Conservation (phyloP, 306 rosid species). For the Castanopsis chinensis region DNA sequence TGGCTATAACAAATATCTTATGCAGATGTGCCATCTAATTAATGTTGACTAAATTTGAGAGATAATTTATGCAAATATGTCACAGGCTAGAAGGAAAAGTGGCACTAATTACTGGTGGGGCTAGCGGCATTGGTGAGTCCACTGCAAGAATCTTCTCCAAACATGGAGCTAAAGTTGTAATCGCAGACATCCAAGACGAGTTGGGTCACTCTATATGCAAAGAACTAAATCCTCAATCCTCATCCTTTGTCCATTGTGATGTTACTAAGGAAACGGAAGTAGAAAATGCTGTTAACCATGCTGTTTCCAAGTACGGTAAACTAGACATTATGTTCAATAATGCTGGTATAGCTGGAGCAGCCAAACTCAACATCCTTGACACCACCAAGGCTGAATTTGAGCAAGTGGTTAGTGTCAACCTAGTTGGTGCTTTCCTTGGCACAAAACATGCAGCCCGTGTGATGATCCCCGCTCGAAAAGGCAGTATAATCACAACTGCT, state of each 20-base stretch:
- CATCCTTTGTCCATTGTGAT: constrained; percentile 27
- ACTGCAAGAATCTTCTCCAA: too few relatives aligned
- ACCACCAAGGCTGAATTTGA: constrained; percentile 11
- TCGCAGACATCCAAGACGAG: too few relatives aligned
- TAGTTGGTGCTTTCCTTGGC: constrained; percentile 16
- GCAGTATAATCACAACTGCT: constrained; percentile 18
- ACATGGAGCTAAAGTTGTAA: too few relatives aligned
- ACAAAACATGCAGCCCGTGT: constrained; percentile 18
- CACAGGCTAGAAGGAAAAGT: constrained; percentile 35
- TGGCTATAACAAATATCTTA: too few relatives aligned
- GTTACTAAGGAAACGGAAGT: constrained; percentile 23
- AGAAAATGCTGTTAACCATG: constrained; percentile 4
- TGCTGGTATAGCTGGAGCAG: constrained; percentile 1
- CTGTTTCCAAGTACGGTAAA: constrained; percentile 20
- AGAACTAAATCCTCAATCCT: too few relatives aligned
- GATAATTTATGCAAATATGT: too few relatives aligned
- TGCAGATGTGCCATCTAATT: too few relatives aligned
- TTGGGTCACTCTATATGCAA: too few relatives aligned
- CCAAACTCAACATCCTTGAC: constrained; percentile 10
- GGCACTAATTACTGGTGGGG: constrained; percentile 24
- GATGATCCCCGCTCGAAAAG: background rate
- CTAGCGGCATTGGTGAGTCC: too few relatives aligned
- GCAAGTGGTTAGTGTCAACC: constrained; percentile 11
- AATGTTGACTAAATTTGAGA: too few relatives aligned
- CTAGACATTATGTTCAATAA: constrained; percentile 42